These are phyloP conservation scores for Entomortierella chlamydospora DNA, from an alignment of 192 early-diverging fungal species.

Conservation along the genomic window DNA sequence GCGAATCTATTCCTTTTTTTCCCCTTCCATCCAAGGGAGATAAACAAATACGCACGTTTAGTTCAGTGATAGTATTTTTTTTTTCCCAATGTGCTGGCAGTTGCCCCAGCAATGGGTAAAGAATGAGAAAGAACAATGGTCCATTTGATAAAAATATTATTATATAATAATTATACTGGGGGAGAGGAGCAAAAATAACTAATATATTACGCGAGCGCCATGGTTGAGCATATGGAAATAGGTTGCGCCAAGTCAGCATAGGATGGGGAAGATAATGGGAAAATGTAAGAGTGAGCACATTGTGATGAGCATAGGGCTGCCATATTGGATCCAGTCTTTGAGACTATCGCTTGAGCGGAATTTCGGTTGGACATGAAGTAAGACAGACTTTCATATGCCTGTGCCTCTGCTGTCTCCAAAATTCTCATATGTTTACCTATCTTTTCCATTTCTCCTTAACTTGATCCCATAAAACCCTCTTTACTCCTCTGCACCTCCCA, in stretches of 20 bases:
- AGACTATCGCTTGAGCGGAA: neutral
- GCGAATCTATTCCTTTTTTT: too few relatives aligned
- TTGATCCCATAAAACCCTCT: neutral
- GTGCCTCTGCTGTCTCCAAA: neutral
- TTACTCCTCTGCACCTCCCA: neutral
- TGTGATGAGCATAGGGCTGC: too few relatives aligned
- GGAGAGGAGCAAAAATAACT: neutral
- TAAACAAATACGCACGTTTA: neutral
- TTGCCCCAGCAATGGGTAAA: neutral
- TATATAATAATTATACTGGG: neutral
- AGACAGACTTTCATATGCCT: slow-evolving; percentile 19
- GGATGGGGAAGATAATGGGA: neutral
- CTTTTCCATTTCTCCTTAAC: neutral
- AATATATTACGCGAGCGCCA: neutral
- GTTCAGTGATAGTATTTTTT: neutral
- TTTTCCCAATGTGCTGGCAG: neutral
- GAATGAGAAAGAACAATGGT: too few relatives aligned
- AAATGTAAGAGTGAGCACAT: neutral
- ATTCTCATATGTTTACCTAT: neutral
- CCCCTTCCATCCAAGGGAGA: too few relatives aligned
- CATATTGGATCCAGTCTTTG: neutral
- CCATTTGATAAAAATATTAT: too few relatives aligned
- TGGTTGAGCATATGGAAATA: neutral
- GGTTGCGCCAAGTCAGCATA: neutral
- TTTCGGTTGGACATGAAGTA: neutral